Percentiles rank a stretch among this genome's conserved stretches.
These are phyloP conservation scores for Ensete glaucum DNA, from an alignment of 176 grass and related monocot species.

Conservation along the genomic window DNA sequence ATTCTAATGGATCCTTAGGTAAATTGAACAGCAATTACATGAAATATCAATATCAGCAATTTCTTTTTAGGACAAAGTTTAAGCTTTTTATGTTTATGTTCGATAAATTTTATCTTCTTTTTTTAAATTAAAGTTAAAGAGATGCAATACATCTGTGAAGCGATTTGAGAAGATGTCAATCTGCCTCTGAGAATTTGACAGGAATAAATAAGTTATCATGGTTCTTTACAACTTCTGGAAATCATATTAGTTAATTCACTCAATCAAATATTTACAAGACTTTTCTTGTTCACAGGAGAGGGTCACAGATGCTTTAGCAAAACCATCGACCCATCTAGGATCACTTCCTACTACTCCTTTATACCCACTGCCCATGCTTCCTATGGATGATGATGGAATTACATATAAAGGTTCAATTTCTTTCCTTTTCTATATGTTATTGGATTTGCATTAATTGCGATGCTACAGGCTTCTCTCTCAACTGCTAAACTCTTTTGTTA, in stretches of 20 bases:
- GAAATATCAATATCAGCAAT: too few species aligned
- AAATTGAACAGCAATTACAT: too few species aligned
- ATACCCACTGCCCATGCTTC: slow-evolving; percentile 51
- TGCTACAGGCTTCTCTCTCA: neutral
- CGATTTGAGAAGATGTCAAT: too few species aligned
- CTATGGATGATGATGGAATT: slow-evolving; percentile 71
- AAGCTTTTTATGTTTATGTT: too few species aligned
- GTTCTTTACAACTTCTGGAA: neutral
- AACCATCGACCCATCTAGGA: slow-evolving; percentile 49
- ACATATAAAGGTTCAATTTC: slow-evolving; percentile 49
- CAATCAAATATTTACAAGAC: neutral
- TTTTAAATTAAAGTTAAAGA: too few species aligned
- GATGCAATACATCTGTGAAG: too few species aligned
- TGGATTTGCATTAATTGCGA: neutral
- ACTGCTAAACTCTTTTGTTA: neutral
- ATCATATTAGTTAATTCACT: neutral
- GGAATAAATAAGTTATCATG: neutral
- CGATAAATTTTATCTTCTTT: too few species aligned
- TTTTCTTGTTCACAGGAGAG: slow-evolving; percentile 50
- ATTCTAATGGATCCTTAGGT: too few species aligned
- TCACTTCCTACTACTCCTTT: slow-evolving; percentile 55
- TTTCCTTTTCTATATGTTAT: slow-evolving; percentile 12
- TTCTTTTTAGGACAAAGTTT: too few species aligned
- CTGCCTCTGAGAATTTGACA: neutral
- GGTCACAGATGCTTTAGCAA: slow-evolving; percentile 68